phyloP scores from a whole-genome alignment of 768 basidiomycete species.

The Kwoniella shandongensis region DNA sequence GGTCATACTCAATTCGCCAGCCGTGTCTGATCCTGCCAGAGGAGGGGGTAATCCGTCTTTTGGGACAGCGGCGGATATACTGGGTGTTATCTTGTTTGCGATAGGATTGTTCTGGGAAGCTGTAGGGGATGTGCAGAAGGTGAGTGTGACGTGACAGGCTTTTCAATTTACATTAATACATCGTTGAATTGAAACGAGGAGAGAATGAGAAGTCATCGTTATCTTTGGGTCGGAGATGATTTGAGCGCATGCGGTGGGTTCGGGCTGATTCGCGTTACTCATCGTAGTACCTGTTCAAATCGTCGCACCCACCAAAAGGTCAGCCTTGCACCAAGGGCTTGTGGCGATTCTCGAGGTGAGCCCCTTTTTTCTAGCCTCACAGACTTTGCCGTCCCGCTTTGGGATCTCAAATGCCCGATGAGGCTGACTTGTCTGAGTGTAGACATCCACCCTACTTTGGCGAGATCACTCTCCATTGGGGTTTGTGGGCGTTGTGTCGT shows the following conservation, averaged over 20 bases:
- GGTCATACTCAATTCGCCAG: conserved; percentile 68
- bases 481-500: conserved; percentile 38
- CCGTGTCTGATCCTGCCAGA: conserved; percentile 58
- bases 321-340: conserved; percentile 56
- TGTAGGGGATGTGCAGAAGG: conserved; percentile 63
- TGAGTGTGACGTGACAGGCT: conserved; percentile 1
- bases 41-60: conserved; percentile 61
- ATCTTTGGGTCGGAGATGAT: no score
- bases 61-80: conserved; percentile 64
- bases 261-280: no score
- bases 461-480: conserved; percentile 58
- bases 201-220: background rate
- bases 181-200: background rate
- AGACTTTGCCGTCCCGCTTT: no score
- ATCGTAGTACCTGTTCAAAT: conserved; percentile 60
- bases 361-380: background rate
- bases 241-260: no score
- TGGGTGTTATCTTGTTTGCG: conserved; percentile 64
- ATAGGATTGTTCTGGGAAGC: conserved; percentile 64
- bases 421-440: no score
- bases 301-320: conserved; percentile 59
- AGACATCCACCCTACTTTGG: conserved; percentile 73
- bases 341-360: conserved; percentile 43
- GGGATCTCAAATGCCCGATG: no score
- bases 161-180: background rate